Conservation (phyloP, 805 yeast genomes). For the Ascoidea rubescens region DNA sequence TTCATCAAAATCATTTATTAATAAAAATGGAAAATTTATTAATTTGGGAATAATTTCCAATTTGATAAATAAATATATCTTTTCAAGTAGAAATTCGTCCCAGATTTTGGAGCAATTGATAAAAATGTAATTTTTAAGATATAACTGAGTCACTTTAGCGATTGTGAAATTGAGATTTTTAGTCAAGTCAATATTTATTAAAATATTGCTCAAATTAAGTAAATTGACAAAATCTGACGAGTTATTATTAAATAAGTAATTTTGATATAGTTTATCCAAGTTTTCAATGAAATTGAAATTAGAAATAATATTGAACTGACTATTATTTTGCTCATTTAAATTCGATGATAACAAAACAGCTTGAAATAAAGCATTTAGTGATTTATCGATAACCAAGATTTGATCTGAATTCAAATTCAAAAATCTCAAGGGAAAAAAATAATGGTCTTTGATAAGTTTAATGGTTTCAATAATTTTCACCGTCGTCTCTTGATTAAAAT, state of each 20-base stretch:
- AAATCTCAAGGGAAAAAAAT: background rate
- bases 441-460: background rate
- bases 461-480: background rate
- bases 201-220: background rate
- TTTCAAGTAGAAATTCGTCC: background rate
- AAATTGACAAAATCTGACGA: background rate
- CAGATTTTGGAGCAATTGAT: background rate
- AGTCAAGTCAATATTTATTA: background rate
- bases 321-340: background rate
- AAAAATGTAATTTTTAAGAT: background rate
- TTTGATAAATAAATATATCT: background rate
- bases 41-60: background rate
- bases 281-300: background rate
- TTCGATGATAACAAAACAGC: background rate
- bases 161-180: background rate
- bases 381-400: background rate
- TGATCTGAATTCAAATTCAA: background rate
- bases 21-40: background rate
- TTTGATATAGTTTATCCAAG: background rate
- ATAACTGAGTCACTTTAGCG: background rate
- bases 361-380: conserved; percentile 1
- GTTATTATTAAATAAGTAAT: background rate
- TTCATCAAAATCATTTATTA: background rate
- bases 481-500: background rate
- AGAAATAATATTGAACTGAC: background rate